Conservation (phyloP, 495 filamentous ascomycete species). For the Trichocladium antarcticum region DNA sequence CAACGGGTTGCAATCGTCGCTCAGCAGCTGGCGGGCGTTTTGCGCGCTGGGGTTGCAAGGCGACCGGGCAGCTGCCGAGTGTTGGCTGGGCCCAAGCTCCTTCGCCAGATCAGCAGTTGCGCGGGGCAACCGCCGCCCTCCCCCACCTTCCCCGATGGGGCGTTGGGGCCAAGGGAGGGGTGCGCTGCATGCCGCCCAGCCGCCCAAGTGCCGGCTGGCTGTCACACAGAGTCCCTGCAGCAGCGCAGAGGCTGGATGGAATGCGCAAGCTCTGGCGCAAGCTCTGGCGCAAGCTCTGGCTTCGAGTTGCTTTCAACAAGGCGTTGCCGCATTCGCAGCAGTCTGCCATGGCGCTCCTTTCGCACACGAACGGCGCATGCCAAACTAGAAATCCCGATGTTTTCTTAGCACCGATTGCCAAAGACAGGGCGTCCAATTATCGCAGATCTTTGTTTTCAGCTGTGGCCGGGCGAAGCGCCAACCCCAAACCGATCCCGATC, state of each 20-base stretch:
- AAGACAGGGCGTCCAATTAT: too few relatives aligned
- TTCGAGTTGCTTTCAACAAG: too few relatives aligned
- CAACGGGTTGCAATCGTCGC: neutral
- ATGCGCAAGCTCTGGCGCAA: too few relatives aligned
- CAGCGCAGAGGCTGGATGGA: neutral
- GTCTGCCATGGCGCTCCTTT: too few relatives aligned
- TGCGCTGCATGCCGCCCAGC: neutral
- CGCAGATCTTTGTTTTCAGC: neutral
- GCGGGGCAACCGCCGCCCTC: conserved; percentile 9
- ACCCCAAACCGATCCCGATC: neutral
- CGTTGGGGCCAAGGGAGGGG: neutral
- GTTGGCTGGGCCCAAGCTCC: conserved; percentile 8
- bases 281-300: too few relatives aligned
- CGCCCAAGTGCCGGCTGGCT: neutral
- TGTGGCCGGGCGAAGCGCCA: neutral
- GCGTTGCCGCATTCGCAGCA: too few relatives aligned
- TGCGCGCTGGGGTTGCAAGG: neutral
- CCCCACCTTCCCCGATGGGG: conserved; percentile 15
- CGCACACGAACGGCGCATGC: too few relatives aligned
- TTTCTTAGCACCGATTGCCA: too few relatives aligned
- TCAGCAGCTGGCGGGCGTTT: conserved; percentile 8
- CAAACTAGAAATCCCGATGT: too few relatives aligned
- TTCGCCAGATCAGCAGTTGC: conserved; percentile 4
- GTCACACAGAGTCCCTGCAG: neutral
- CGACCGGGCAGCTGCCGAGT: neutral